Evolutionary conservation across 1,284 basidiomycete genomes (phyloP), one percentile per base, ranked within the genome.

Genomic region (Malassezia furfur): DNA sequence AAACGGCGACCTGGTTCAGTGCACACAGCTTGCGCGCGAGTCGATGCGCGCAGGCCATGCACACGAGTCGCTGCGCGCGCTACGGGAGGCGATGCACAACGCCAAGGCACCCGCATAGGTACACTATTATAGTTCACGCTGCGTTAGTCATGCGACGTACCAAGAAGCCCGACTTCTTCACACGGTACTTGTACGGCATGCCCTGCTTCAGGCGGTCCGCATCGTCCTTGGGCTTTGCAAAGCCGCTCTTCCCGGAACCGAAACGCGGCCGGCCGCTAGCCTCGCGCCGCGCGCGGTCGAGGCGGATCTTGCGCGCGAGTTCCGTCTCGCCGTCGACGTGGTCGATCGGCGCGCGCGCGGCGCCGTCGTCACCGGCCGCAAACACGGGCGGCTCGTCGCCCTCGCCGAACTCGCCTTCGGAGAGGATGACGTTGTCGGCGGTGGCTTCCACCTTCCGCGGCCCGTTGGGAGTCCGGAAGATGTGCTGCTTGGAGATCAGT

Each of bases 391-490:
- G 62, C 51, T 65, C 67, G n/a, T 67, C 63, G 5, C 50, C 59
- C 35, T 62, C 54, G 53, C 71, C 66, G 22, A 62, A 47, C 36
- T 67, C 57, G 47, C 66, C 67, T 22, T 66, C 57, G 44, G 65
- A 54, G 47, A 66, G 60, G 25, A 55, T 50, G 48, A 64, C 64
- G 49, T 65, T 63, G 60, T 70, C 59, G 21, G 56, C 46, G 7
- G 58, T 51, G 47, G 67, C 67, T 45, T 68, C 62, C 56, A 74
- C 72, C 9, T 68, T 52, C 47, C 68, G 64, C 12, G 34, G 58
- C 43, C 72, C 72, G 12, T 63, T 53, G 14, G 72, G 72, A n/a
- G 68, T 71, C 34, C 60, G 57, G 65, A 74, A 74, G 25, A 65
- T 50, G 60, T 74, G 72, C 57, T 73, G 63, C 21, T 53, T 57